phyloP scores from a whole-genome alignment of 176 grass and related monocot species.

The Zoysia japonica region DNA sequence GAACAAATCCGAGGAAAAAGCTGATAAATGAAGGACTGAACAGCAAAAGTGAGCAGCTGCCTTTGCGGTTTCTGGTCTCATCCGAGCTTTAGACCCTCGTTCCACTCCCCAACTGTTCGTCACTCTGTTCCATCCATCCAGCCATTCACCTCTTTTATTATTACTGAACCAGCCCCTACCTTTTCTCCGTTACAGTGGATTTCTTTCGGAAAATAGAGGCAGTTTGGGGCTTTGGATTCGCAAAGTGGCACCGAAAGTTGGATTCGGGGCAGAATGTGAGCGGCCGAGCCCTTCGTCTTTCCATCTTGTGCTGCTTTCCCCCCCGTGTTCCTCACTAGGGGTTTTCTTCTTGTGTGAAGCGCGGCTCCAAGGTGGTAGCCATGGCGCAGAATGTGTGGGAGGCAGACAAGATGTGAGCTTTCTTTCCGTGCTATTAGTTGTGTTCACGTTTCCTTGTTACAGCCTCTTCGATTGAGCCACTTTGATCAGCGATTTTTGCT shows the following conservation, averaged over 20 bases:
- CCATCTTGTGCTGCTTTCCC: background rate
- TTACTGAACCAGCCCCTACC: conserved; percentile 15
- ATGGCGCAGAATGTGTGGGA: conserved; percentile 64
- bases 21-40: background rate
- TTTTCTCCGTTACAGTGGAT: background rate
- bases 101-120: conserved; percentile 21
- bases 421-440: background rate
- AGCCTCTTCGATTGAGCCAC: conserved; percentile 3
- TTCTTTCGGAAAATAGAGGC: conserved; percentile 21
- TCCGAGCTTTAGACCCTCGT: conserved; percentile 26
- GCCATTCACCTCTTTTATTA: background rate
- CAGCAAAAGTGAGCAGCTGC: conserved; percentile 15
- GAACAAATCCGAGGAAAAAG: background rate
- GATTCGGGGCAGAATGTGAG: conserved; percentile 51
- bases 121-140: conserved; percentile 28
- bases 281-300: conserved; percentile 33
- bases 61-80: conserved; percentile 2
- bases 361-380: conserved; percentile 25
- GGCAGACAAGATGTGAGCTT: conserved; percentile 70
- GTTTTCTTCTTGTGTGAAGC: conserved; percentile 30
- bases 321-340: conserved; percentile 20
- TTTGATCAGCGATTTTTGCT: background rate
- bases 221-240: conserved; percentile 27
- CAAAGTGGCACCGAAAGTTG: conserved; percentile 9
- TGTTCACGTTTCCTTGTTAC: background rate